Conservation (phyloP, 352 stramenopile genomes). For the Pythium diclinum region DNA sequence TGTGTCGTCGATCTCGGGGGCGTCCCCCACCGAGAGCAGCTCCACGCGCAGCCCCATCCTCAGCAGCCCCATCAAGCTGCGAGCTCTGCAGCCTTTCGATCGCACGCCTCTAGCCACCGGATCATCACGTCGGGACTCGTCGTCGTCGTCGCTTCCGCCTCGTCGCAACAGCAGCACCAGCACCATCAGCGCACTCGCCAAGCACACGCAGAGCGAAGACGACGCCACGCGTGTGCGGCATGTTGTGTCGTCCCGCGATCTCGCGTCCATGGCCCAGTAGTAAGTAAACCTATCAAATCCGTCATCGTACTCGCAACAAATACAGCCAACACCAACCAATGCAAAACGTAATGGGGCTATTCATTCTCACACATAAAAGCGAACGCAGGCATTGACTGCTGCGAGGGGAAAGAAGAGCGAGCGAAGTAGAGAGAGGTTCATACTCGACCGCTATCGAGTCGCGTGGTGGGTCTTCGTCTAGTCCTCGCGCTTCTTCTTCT, state of each 20-base stretch:
- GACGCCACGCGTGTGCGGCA: slow-evolving; percentile 11
- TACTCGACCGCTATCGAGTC: background rate
- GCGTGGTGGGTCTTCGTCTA: slow-evolving; percentile 23
- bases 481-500: slow-evolving; percentile 88
- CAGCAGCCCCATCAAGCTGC: slow-evolving; percentile 25
- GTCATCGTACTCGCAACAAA: background rate
- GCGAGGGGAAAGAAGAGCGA: too few relatives aligned
- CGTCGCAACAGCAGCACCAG: slow-evolving; percentile 25
- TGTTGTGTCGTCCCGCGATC: slow-evolving; percentile 18
- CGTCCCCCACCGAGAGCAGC: slow-evolving; percentile 4
- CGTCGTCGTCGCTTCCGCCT: slow-evolving; percentile 6
- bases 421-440: background rate
- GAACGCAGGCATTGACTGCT: background rate
- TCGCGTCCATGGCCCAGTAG: slow-evolving; percentile 20
- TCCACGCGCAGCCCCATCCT: slow-evolving; percentile 17
- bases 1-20: background rate
- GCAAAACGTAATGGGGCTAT: slow-evolving; percentile 19
- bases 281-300: background rate
- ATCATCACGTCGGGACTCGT: background rate
- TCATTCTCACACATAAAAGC: slow-evolving; percentile 31
- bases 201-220: background rate
- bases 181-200: slow-evolving; percentile 18
- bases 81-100: slow-evolving; percentile 1
- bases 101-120: background rate
- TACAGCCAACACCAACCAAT: background rate